Evolutionary conservation across 768 basidiomycete genomes (phyloP), one percentile per base, ranked within the genome.

Genomic region (Lepiota venenata): DNA sequence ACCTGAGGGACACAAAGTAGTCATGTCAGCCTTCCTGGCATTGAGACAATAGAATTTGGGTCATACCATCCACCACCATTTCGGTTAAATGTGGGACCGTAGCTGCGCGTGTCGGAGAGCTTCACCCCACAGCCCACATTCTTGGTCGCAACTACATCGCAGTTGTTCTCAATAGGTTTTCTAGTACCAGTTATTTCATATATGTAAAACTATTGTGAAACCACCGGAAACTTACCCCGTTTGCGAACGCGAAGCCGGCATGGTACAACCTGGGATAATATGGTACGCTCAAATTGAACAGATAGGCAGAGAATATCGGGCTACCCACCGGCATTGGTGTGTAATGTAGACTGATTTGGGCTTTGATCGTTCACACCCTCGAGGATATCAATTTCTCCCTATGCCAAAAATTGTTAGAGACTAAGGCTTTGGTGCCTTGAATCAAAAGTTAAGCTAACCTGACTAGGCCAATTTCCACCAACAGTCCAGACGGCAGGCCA

Each of bases 11-110:
- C 9, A 32, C 2, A 18, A 22, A 21, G 12, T 14, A 11, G 8
- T 40, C 7, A 16, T 59, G 20, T 41, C 16, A 57, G 29, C 6
- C 10, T 32, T 32, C 8, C 64, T 43, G 35, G 16, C 20, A 25
- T 6, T 21, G 1, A 59, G 45, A 15, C 40, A 7, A 2, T 32
- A 8, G 8, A 47, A 15, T 27, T 32, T 9, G 63, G 58, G n/a
- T 42, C 76, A 49, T 55, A 83, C 78, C 76, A 84, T 56, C 83
- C 83, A n/a, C 83, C 84, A 16, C 82, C 80, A 39, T 71, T 73
- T n/a, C 54, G 57, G 58, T 85, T 85, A 68, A 85, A 83, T 0
- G 65, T 52, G 4, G 80, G 77, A 2, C 82, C 83, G 62, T 74
- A 85, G 63, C 73, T 80, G 41, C 71, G 61, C 0, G 70, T 22